These are phyloP conservation scores for Aspergillus coremiiformis DNA, from an alignment of 495 filamentous ascomycete species.

Conservation along the genomic window DNA sequence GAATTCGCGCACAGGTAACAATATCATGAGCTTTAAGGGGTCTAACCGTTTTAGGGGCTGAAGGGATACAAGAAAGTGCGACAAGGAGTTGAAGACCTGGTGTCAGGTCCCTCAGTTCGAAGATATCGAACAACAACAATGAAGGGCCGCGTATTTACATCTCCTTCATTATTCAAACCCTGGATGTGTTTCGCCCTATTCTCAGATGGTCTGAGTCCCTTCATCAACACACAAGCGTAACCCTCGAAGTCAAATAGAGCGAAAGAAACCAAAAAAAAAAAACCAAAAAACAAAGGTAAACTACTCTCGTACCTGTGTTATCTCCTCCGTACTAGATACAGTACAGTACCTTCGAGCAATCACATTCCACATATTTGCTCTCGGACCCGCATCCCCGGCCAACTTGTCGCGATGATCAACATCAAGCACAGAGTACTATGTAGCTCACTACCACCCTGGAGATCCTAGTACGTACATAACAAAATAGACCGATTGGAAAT, in stretches of 20 bases:
- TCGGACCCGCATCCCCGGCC: slow-evolving; percentile 13
- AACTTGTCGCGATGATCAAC: slow-evolving; percentile 9
- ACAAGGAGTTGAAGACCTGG: background rate
- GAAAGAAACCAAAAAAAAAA: background rate
- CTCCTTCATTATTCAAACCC: too few species aligned
- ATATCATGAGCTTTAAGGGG: slow-evolving; percentile 3
- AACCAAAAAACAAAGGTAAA: too few species aligned
- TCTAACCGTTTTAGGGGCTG: background rate
- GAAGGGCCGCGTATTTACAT: too few species aligned
- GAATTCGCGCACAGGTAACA: slow-evolving; percentile 16
- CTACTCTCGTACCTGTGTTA: background rate
- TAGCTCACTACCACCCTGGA: background rate
- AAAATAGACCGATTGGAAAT: slow-evolving; percentile 15
- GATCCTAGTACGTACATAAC: slow-evolving; percentile 4
- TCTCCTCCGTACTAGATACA: too few species aligned
- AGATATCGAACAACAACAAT: background rate
- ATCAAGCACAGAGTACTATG: slow-evolving; percentile 9
- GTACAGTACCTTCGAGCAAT: slow-evolving; percentile 2
- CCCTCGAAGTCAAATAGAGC: background rate
- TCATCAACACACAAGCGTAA: background rate
- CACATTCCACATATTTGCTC: slow-evolving; percentile 15
- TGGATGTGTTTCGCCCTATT: background rate
- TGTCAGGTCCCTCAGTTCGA: background rate
- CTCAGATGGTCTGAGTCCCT: background rate
- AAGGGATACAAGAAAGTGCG: background rate